These are phyloP conservation scores for Pichia occidentalis DNA, from an alignment of 805 yeast genomes.

Conservation along the genomic window DNA sequence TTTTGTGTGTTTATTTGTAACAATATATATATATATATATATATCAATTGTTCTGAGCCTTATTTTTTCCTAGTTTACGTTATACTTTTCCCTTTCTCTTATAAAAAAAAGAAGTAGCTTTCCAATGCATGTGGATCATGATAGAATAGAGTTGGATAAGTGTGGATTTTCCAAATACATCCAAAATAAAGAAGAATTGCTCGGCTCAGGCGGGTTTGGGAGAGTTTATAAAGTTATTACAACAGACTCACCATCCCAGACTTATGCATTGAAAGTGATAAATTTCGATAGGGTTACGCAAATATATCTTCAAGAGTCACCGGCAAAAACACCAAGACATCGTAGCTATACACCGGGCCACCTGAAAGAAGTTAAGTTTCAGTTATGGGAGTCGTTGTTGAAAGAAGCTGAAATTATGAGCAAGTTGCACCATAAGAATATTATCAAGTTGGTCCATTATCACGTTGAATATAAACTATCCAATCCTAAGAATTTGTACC, in stretches of 20 bases:
- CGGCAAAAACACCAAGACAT: conserved; percentile 7
- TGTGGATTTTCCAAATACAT: background rate
- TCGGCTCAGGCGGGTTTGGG: conserved; percentile 93
- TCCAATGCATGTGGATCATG: conserved; percentile 1
- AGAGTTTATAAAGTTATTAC: conserved; percentile 49
- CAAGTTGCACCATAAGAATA: conserved; percentile 57
- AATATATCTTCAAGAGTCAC: conserved; percentile 4
- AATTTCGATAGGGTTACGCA: conserved; percentile 4
- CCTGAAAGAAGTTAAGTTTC: background rate
- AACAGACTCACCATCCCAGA: conserved; percentile 3
- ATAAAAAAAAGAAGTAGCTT: too few relatives aligned
- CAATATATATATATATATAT: too few relatives aligned
- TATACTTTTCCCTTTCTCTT: background rate
- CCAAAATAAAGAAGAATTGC: background rate
- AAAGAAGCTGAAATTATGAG: conserved; percentile 63
- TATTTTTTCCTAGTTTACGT: background rate
- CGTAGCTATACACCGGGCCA: background rate
- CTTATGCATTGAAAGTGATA: conserved; percentile 23
- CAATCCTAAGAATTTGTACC: conserved; percentile 37
- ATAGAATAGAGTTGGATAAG: background rate
- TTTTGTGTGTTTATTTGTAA: too few relatives aligned
- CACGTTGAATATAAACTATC: conserved; percentile 38
- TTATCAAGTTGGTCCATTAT: conserved; percentile 64
- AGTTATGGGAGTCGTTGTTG: conserved; percentile 36
- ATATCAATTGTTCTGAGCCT: too few relatives aligned